Evolutionary conservation across 2,329 filamentous ascomycete species (phyloP).

Genomic region (Dichotomopilus funicola): DNA sequence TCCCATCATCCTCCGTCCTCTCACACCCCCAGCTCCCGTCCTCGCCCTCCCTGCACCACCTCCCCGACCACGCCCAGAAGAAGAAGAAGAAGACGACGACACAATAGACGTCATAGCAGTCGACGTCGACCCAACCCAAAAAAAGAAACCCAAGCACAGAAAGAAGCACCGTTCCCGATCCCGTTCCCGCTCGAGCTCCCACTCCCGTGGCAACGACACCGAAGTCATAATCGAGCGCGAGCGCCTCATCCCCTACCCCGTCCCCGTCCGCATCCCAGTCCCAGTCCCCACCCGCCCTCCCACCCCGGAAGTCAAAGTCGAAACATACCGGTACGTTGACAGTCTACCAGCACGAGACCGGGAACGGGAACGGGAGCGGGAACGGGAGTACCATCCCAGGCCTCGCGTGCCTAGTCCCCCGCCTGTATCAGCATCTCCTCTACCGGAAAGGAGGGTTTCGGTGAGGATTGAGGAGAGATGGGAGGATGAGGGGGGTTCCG

Average conservation of each 20-base stretch:
- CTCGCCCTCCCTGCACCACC: background rate
- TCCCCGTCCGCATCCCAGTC: conserved; percentile 22
- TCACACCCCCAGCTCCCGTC: conserved; percentile 17
- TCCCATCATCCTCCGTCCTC: conserved; percentile 19
- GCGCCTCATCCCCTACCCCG: conserved; percentile 33
- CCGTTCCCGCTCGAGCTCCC: background rate
- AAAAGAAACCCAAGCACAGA: no score
- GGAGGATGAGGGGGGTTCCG: background rate
- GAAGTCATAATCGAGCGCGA: conserved; percentile 50
- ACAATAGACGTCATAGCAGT: conserved; percentile 39
- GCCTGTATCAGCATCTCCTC: background rate
- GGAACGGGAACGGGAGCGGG: no score
- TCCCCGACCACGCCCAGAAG: no score
- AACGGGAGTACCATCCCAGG: no score
- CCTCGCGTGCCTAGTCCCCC: conserved; percentile 28
- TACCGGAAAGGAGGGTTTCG: conserved; percentile 6
- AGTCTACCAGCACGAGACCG: conserved; percentile 30
- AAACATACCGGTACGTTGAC: conserved; percentile 49
- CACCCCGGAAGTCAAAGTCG: conserved; percentile 30
- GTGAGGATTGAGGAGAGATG: conserved; percentile 11
- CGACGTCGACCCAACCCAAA: conserved; percentile 33
- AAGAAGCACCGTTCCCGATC: conserved; percentile 8
- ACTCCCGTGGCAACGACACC: conserved; percentile 24
- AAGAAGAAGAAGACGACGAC: conserved; percentile 20
- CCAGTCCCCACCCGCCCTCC: conserved; percentile 32